phyloP scores from a whole-genome alignment of 768 basidiomycete species.

The Suillus cothurnatus region DNA sequence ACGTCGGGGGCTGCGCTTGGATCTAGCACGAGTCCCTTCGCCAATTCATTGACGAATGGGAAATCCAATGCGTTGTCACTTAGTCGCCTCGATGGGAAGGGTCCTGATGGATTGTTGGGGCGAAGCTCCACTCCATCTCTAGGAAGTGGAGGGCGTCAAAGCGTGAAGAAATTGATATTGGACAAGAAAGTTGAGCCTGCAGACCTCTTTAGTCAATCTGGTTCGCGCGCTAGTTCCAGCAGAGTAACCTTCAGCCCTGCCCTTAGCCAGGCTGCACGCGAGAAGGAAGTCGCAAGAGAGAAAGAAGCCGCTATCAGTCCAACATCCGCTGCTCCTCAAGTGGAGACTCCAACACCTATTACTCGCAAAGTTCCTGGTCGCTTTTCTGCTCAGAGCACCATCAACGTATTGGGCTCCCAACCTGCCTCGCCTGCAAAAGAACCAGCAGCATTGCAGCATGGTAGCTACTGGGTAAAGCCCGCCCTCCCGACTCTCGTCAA shows the following conservation, averaged over 20 bases:
- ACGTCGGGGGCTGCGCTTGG: slow-evolving; percentile 41
- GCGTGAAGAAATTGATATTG: slow-evolving; percentile 91
- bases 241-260: slow-evolving; percentile 78
- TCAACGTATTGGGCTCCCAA: slow-evolving; percentile 27
- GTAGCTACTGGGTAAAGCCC: slow-evolving; percentile 92
- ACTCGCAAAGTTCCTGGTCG: slow-evolving; percentile 43
- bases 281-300: slow-evolving; percentile 60
- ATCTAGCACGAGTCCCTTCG: slow-evolving; percentile 37
- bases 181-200: slow-evolving; percentile 81
- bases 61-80: slow-evolving; percentile 58
- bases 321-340: slow-evolving; percentile 19
- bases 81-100: slow-evolving; percentile 49
- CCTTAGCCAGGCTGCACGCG: slow-evolving; percentile 71
- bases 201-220: slow-evolving; percentile 62
- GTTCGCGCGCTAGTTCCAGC: slow-evolving; percentile 31
- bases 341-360: slow-evolving; percentile 40
- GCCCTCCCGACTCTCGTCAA: slow-evolving; percentile 71
- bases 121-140: slow-evolving; percentile 60
- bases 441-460: slow-evolving; percentile 61
- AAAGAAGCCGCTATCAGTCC: slow-evolving; percentile 33
- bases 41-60: slow-evolving; percentile 53
- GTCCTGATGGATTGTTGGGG: slow-evolving; percentile 48
- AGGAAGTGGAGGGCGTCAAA: slow-evolving; percentile 71
- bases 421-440: slow-evolving; percentile 32
- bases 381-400: slow-evolving; percentile 40